These are phyloP conservation scores for Russula earlei DNA, from an alignment of 768 basidiomycete species.

Conservation along the genomic window DNA sequence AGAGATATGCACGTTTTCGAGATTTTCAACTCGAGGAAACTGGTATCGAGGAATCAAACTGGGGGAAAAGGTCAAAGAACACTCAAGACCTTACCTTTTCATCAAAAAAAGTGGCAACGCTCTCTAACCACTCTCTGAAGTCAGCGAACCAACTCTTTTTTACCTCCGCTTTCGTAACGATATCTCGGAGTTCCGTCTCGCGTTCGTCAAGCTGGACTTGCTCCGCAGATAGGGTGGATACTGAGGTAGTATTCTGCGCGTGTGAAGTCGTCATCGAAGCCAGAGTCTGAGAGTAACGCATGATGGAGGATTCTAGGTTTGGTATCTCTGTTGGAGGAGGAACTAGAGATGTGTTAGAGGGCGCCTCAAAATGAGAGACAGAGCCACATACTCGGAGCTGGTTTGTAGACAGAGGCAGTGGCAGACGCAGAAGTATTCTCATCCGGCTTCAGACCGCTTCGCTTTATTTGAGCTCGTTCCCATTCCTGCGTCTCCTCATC, in stretches of 20 bases:
- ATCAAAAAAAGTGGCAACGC: slow-evolving; percentile 76
- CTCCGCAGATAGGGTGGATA: slow-evolving; percentile 52
- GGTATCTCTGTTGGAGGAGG: slow-evolving; percentile 58
- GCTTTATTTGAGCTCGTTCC: slow-evolving; percentile 75
- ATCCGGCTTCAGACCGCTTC: slow-evolving; percentile 51
- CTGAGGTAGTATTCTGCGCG: slow-evolving; percentile 45
- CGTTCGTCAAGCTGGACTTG: slow-evolving; percentile 52
- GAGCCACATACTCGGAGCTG: slow-evolving; percentile 54
- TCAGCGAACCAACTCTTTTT: slow-evolving; percentile 76
- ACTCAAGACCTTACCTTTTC: slow-evolving; percentile 54
- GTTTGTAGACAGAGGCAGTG: slow-evolving; percentile 52
- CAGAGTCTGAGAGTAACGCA: slow-evolving; percentile 51
- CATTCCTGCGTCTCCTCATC: slow-evolving; percentile 82
- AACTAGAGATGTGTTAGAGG: slow-evolving; percentile 36
- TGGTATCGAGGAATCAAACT: slow-evolving; percentile 26
- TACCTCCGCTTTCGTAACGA: slow-evolving; percentile 64
- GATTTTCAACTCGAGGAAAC: slow-evolving; percentile 70
- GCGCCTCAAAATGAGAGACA: not conserved
- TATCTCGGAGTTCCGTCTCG: slow-evolving; percentile 63
- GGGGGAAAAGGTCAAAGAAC: not conserved
- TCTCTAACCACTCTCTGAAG: slow-evolving; percentile 75
- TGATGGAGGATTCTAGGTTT: slow-evolving; percentile 48
- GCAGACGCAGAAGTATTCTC: slow-evolving; percentile 30
- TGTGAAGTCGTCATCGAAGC: slow-evolving; percentile 59
- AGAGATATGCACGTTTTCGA: slow-evolving; percentile 67